These are phyloP conservation scores for Linnemannia hyalina DNA, from an alignment of 192 early-diverging fungal genomes.

Conservation along the genomic window DNA sequence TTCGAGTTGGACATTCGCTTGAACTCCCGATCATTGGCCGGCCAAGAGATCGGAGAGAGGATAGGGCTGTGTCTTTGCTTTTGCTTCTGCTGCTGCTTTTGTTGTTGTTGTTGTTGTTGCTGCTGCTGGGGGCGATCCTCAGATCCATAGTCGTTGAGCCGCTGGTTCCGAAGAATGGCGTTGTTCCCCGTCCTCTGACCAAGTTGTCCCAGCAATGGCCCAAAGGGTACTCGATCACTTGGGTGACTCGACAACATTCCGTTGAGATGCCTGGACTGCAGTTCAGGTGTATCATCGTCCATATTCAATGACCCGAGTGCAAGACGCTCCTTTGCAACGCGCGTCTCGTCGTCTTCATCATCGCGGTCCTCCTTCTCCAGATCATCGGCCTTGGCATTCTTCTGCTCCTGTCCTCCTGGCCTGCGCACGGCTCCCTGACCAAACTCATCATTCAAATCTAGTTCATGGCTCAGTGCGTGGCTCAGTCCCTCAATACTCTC, in stretches of 20 bases:
- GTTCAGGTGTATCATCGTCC: conserved; percentile 47
- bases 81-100: neutral
- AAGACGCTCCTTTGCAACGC: conserved; percentile 35
- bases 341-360: conserved; percentile 45
- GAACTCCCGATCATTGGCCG: conserved; percentile 48
- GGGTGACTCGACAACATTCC: conserved; percentile 7
- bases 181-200: neutral
- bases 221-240: neutral
- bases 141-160: neutral
- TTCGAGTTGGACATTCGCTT: conserved; percentile 55
- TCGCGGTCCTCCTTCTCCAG: conserved; percentile 23
- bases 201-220: neutral
- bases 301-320: conserved; percentile 46
- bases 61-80: neutral
- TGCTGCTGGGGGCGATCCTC: conserved; percentile 27
- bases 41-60: conserved; percentile 36
- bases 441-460: conserved; percentile 22
- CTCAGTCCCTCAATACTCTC: conserved; percentile 26
- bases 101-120: conserved; percentile 26
- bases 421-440: conserved; percentile 7
- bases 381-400: neutral
- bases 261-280: conserved; percentile 11
- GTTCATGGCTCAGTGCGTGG: conserved; percentile 31
- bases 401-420: neutral
- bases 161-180: conserved; percentile 17